phyloP scores from a whole-genome alignment of 2,329 filamentous ascomycete genomes.

The Xylaria sp. region DNA sequence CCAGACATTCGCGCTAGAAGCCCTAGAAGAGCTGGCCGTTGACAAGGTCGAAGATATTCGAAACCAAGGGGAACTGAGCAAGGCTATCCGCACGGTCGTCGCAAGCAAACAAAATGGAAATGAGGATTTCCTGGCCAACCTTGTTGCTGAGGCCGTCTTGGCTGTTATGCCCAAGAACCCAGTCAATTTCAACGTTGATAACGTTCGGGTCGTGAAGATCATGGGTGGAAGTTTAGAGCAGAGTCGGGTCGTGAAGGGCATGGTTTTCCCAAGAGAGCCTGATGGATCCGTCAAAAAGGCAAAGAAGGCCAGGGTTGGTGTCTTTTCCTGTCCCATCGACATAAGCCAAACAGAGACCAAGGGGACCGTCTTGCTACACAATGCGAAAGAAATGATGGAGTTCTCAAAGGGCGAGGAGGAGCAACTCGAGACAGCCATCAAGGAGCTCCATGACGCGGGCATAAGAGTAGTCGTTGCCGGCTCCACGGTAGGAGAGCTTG shows the following conservation, averaged over 20 bases:
- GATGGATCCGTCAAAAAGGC: slow-evolving; percentile 91
- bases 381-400: slow-evolving; percentile 97
- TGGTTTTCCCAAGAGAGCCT: slow-evolving; percentile 98
- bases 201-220: slow-evolving; percentile 98
- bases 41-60: slow-evolving; percentile 88
- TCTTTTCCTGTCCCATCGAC: slow-evolving; percentile 96
- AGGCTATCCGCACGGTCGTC: slow-evolving; percentile 93
- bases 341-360: slow-evolving; percentile 97
- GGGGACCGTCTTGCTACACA: slow-evolving; percentile 95
- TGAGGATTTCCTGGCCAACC: slow-evolving; percentile 83
- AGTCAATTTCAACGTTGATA: slow-evolving; percentile 96
- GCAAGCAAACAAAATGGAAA: slow-evolving; percentile 95
- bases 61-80: slow-evolving; percentile 83
- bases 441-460: slow-evolving; percentile 94
- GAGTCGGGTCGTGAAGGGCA: slow-evolving; percentile 92
- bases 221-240: slow-evolving; percentile 97
- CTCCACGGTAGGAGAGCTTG: slow-evolving; percentile 92
- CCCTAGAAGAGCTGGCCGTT: slow-evolving; percentile 85
- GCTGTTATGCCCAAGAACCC: slow-evolving; percentile 96
- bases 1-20: slow-evolving; percentile 83
- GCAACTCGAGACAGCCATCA: slow-evolving; percentile 88
- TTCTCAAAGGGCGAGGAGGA: slow-evolving; percentile 97
- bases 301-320: slow-evolving; percentile 90
- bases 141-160: slow-evolving; percentile 85
- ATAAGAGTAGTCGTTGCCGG: slow-evolving; percentile 91